These are phyloP conservation scores for Stephania japonica DNA, from an alignment of 164 flowering plant genomes.

Conservation along the genomic window DNA sequence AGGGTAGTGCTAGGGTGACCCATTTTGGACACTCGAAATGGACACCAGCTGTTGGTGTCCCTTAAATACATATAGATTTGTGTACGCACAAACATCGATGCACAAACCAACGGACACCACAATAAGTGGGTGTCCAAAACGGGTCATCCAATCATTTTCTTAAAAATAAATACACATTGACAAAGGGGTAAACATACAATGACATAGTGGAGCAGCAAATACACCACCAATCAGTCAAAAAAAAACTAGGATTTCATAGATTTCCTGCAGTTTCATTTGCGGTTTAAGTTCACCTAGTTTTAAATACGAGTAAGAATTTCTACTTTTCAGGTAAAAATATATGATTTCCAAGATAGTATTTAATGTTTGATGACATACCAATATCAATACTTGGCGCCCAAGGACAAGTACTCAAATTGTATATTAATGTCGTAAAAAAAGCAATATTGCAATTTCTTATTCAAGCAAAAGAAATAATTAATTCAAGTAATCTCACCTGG, in stretches of 20 bases:
- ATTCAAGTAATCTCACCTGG: slow-evolving; percentile 46
- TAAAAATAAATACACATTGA: no score
- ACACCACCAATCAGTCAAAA: background rate
- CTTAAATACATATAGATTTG: no score
- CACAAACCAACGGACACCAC: no score
- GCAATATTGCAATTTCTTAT: background rate
- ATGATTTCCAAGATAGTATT: background rate
- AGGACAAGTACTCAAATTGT: background rate
- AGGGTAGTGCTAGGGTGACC: no score
- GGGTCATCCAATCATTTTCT: no score
- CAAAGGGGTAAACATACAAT: no score
- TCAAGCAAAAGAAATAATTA: background rate
- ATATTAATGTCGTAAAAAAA: background rate
- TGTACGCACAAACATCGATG: no score
- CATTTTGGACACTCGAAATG: no score
- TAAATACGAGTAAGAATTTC: background rate
- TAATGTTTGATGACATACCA: background rate
- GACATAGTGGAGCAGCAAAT: background rate
- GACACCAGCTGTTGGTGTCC: no score
- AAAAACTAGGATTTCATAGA: background rate
- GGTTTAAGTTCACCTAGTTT: background rate
- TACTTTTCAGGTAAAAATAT: background rate
- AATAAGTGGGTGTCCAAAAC: no score
- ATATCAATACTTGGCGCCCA: background rate
- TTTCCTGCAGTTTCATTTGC: background rate